Conservation (phyloP, 805 yeast species). For the Metschnikowia amazonensis region DNA sequence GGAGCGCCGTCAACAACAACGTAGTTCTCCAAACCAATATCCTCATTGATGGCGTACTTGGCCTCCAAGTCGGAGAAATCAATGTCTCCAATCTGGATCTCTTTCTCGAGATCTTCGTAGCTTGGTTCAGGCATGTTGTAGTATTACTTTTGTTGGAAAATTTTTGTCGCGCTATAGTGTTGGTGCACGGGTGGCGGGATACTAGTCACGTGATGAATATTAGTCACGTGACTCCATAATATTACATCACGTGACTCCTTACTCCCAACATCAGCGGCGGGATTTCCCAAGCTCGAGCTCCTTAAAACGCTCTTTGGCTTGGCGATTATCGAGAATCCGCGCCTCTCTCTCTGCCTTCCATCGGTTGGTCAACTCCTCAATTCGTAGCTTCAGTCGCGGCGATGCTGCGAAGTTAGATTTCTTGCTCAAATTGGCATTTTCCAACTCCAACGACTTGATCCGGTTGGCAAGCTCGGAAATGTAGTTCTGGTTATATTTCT, state of each 20-base stretch:
- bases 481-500: conserved; percentile 9
- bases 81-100: conserved; percentile 46
- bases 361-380: conserved; percentile 58
- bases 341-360: conserved; percentile 74
- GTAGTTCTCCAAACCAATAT: conserved; percentile 64
- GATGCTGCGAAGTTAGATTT: conserved; percentile 16
- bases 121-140: conserved; percentile 16
- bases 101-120: conserved; percentile 35
- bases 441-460: conserved; percentile 15
- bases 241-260: too few relatives aligned
- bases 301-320: conserved; percentile 47
- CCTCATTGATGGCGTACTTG: conserved; percentile 57
- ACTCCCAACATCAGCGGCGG: too few relatives aligned
- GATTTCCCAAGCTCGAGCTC: too few relatives aligned
- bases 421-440: conserved; percentile 28
- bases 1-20: conserved; percentile 95
- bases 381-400: conserved; percentile 45
- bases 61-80: conserved; percentile 85
- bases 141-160: conserved; percentile 7
- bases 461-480: conserved; percentile 23
- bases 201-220: too few relatives aligned
- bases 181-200: conserved; percentile 12
- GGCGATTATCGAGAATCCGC: conserved; percentile 55
- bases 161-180: conserved; percentile 9
- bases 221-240: too few relatives aligned